A percentile compares a stretch with the other conserved stretches of the same genome.
Evolutionary conservation across 371 early-diverging fungal species (phyloP).

Genomic region (Apophysomyces trapeziformis): DNA sequence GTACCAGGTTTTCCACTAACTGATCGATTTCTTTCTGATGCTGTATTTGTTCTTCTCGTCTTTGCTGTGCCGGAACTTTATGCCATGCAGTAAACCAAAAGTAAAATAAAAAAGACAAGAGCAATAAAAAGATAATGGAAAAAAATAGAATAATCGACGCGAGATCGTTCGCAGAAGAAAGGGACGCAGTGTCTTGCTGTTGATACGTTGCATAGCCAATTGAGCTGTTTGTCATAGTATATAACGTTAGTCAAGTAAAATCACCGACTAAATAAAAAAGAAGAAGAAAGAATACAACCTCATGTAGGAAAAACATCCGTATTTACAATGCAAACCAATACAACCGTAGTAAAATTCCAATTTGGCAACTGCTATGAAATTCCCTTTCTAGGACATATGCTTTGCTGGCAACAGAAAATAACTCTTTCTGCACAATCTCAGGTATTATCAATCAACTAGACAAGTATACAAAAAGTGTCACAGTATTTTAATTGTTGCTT

Average conservation of each 20-base stretch:
- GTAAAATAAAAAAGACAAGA: conserved; percentile 46
- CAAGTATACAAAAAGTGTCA: too few relatives aligned
- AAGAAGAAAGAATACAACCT: not conserved
- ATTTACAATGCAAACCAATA: not conserved
- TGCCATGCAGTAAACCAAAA: conserved; percentile 58
- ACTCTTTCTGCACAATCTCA: too few relatives aligned
- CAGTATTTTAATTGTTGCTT: too few relatives aligned
- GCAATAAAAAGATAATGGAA: conserved; percentile 37
- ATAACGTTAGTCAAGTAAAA: not conserved
- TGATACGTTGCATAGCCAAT: conserved; percentile 55
- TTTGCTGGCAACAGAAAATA: not conserved
- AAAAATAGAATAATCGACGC: conserved; percentile 51
- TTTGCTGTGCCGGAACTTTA: conserved; percentile 43
- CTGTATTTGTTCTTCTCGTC: conserved; percentile 46
- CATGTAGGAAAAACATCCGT: not conserved
- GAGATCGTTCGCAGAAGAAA: conserved; percentile 27
- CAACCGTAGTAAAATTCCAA: not conserved
- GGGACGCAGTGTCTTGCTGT: conserved; percentile 35
- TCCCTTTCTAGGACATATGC: not conserved
- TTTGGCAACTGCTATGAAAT: conserved; percentile 8
- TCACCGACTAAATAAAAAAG: not conserved
- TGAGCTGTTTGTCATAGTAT: conserved; percentile 15
- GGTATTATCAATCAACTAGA: too few relatives aligned
- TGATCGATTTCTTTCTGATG: conserved; percentile 53
- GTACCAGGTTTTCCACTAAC: conserved; percentile 46